phyloP scores from a whole-genome alignment of 2,329 filamentous ascomycete species.

The Penicillium sp. region DNA sequence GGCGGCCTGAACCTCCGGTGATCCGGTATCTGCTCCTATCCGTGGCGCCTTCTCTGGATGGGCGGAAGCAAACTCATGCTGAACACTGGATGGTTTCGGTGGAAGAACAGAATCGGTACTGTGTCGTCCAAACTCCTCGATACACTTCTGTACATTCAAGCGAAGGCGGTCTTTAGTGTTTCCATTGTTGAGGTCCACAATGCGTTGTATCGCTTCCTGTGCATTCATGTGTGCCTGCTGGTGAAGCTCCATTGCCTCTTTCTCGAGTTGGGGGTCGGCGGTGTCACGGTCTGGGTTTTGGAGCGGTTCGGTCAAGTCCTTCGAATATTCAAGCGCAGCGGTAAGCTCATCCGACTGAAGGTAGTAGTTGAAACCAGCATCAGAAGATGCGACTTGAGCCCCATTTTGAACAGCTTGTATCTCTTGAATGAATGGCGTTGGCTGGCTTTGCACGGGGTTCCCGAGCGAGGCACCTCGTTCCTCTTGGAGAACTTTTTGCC shows the following conservation, averaged over 20 bases:
- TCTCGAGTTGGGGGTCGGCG: conserved; percentile 40
- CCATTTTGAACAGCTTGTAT: conserved; percentile 25
- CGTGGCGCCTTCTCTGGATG: conserved; percentile 56
- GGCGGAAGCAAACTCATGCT: conserved; percentile 40
- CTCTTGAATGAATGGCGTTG: conserved; percentile 71
- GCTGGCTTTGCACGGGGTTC: conserved; percentile 72
- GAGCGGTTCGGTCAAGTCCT: conserved; percentile 54
- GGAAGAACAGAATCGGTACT: conserved; percentile 71
- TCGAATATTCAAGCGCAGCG: conserved; percentile 64
- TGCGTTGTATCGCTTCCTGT: conserved; percentile 71
- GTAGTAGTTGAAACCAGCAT: conserved; percentile 65
- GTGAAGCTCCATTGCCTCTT: conserved; percentile 46
- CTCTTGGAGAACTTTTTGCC: conserved; percentile 66
- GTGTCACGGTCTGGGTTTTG: conserved; percentile 29
- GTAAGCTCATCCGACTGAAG: conserved; percentile 66
- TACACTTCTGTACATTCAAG: conserved; percentile 78
- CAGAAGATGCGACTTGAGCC: conserved; percentile 12
- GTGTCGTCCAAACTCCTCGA: conserved; percentile 87
- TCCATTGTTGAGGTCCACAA: conserved; percentile 72
- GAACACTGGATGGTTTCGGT: conserved; percentile 53
- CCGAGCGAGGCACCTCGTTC: conserved; percentile 66
- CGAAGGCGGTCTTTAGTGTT: conserved; percentile 75
- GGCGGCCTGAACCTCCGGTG: conserved; percentile 94
- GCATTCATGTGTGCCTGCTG: conserved; percentile 63
- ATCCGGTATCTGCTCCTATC: conserved; percentile 88